Evolutionary conservation across 2,329 filamentous ascomycete genomes (phyloP).

Genomic region (Hypoxylon sp.): DNA sequence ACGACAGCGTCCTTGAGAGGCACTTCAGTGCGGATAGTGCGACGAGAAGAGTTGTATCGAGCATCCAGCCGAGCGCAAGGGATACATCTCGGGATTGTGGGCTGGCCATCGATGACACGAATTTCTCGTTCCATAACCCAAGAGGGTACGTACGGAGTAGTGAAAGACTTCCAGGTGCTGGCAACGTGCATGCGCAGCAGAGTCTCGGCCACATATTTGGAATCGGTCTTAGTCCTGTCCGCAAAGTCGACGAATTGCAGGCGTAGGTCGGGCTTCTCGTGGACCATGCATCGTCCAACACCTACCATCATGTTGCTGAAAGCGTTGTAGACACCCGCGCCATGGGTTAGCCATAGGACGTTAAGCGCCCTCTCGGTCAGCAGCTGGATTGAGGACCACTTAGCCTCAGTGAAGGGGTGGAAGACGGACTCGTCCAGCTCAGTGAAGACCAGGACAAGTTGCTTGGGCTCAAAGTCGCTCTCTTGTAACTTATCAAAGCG

Average conservation of each 20-base stretch:
- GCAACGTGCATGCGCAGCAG: constrained; percentile 30
- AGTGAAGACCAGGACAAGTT: constrained; percentile 41
- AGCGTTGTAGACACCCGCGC: constrained; percentile 34
- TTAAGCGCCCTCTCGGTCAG: constrained; percentile 27
- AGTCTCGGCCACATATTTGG: constrained; percentile 26
- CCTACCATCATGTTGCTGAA: constrained; percentile 40
- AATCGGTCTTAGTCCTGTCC: constrained; percentile 20
- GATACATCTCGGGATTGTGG: constrained; percentile 14
- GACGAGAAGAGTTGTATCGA: constrained; percentile 26
- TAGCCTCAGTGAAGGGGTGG: constrained; percentile 33
- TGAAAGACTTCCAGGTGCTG: constrained; percentile 22
- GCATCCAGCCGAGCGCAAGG: constrained; percentile 10
- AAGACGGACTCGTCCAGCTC: constrained; percentile 55
- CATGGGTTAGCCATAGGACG: constrained; percentile 41
- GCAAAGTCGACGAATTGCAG: constrained; percentile 36
- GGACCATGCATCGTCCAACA: constrained; percentile 35
- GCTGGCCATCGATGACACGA: constrained; percentile 13
- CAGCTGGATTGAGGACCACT: constrained; percentile 32
- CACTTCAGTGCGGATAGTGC: constrained; percentile 20
- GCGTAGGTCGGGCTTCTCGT: constrained; percentile 34
- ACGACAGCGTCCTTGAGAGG: constrained; percentile 20
- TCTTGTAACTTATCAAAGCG: constrained; percentile 29
- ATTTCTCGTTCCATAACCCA: constrained; percentile 25
- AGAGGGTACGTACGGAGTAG: constrained; percentile 19
- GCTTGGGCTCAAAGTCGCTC: constrained; percentile 22